Evolutionary conservation across 495 filamentous ascomycete species (phyloP), one percentile per base, ranked within the genome.

Genomic region (Oidiodendron maius): DNA sequence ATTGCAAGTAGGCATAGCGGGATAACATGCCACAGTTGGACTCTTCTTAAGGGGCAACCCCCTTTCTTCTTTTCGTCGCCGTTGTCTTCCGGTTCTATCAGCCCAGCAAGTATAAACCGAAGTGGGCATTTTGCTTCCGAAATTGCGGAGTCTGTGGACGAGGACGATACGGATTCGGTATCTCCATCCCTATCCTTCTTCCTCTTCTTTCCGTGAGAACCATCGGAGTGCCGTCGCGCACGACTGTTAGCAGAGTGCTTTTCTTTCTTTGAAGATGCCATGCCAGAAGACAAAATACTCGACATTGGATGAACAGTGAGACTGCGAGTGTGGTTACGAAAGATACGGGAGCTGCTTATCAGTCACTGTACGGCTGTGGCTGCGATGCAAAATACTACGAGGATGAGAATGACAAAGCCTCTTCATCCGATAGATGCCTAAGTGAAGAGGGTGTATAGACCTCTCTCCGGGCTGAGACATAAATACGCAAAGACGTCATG

Each of bases 1-100:
- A 57, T 41, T 11, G 53, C 54, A 1, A 61, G 39, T 1, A 58
- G 45, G 25, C 51, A 55, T 1, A 61, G 38, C 1, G 58, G 58
- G 22, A 61, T 52, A 9, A 48, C 53, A 39, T 61, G 58, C 54
- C 54, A 61, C 13, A 61, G 40, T 26, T 58, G 50, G 32, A 58
- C 58, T 40, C 55, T 49, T 15, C 55, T 30, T 15, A 61, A 44
- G 3, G 58, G 58, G 46, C 58, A 61, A 10, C 48, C 51, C n/a
- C 22, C n/a, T 4, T 3, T 28, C n/a, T 52, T 57, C 22, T 50
- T 26, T 12, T 48, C 42, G 10, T 43, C 46, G n/a, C n/a, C 9
- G 15, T 52, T 47, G 24, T 13, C 25, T 28, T 48, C 49, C 1
- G 46, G 9, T 38, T 56, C 57, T 15, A 60, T 39, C 44, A 61